These are phyloP conservation scores for Alternaria sp. DNA, from an alignment of 2,329 filamentous ascomycete genomes.

Conservation along the genomic window DNA sequence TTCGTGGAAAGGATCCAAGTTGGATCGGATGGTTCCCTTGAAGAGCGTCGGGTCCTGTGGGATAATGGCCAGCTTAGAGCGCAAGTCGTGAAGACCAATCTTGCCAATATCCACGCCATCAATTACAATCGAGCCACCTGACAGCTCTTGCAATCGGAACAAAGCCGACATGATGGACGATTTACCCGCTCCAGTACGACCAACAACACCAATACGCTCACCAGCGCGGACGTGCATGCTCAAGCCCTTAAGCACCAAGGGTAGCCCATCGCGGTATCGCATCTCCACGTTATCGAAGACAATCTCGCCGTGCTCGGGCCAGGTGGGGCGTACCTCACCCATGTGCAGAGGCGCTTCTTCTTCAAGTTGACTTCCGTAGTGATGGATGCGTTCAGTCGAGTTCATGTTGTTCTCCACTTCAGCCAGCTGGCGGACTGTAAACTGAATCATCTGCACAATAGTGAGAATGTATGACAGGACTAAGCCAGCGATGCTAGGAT, in stretches of 20 bases:
- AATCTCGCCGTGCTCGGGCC: slow-evolving; percentile 85
- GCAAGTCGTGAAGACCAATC: slow-evolving; percentile 77
- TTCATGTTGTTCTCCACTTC: slow-evolving; percentile 99
- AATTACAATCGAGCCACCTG: slow-evolving; percentile 58
- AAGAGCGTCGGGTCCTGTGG: slow-evolving; percentile 87
- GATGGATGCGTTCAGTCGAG: slow-evolving; percentile 87
- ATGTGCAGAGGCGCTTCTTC: slow-evolving; percentile 88
- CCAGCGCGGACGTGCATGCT: slow-evolving; percentile 75
- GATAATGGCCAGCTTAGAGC: slow-evolving; percentile 81
- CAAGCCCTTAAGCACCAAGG: slow-evolving; percentile 60
- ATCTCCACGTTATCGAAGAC: slow-evolving; percentile 61
- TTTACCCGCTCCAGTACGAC: slow-evolving; percentile 84
- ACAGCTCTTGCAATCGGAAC: slow-evolving; percentile 71
- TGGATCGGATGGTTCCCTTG: slow-evolving; percentile 79
- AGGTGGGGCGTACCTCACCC: slow-evolving; percentile 72
- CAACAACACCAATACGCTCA: slow-evolving; percentile 83
- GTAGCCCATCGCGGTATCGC: slow-evolving; percentile 61
- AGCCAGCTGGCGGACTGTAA: slow-evolving; percentile 90
- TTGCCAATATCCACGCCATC: slow-evolving; percentile 69
- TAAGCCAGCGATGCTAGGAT: slow-evolving; percentile 84
- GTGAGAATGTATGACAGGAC: slow-evolving; percentile 92
- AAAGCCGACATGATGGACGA: slow-evolving; percentile 84
- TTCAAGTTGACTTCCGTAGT: slow-evolving; percentile 87
- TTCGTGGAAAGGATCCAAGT: slow-evolving; percentile 82
- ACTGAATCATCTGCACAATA: slow-evolving; percentile 96